These are phyloP conservation scores for Kwoniella pini DNA, from an alignment of 768 basidiomycete genomes.

Conservation along the genomic window DNA sequence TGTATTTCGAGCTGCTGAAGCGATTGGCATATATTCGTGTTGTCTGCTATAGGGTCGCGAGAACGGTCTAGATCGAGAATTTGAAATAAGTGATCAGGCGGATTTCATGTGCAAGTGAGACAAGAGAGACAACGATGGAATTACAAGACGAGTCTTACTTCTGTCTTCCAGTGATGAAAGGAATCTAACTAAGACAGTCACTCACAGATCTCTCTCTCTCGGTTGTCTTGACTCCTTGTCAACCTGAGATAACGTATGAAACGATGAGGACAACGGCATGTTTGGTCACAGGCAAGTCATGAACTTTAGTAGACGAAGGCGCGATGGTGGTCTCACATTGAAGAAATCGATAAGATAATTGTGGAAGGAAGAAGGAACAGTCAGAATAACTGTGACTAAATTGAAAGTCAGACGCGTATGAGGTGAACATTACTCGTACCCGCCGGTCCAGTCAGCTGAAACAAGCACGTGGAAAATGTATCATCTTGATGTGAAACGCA, in stretches of 20 bases:
- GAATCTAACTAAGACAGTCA: too few species aligned
- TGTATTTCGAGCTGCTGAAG: conserved; percentile 9
- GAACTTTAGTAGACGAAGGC: too few species aligned
- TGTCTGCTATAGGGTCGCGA: too few species aligned
- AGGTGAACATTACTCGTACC: background rate
- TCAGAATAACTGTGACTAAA: too few species aligned
- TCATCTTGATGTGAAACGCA: conserved; percentile 1
- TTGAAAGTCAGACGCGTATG: background rate
- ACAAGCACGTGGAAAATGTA: background rate
- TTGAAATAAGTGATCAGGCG: too few species aligned
- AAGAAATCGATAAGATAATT: too few species aligned
- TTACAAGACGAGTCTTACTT: too few species aligned
- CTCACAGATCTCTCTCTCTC: background rate
- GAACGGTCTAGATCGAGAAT: too few species aligned
- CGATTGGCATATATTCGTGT: too few species aligned
- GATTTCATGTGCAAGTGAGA: too few species aligned
- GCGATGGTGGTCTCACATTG: too few species aligned
- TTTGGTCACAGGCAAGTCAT: background rate
- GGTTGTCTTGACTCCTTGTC: background rate
- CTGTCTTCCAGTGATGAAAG: too few species aligned
- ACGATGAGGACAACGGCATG: background rate
- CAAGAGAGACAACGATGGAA: background rate
- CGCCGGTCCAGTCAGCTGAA: background rate
- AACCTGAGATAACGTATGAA: background rate
- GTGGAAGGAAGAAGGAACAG: background rate